Evolutionary conservation across 768 basidiomycete genomes (phyloP), one percentile per base, ranked within the genome.

Genomic region (Rubroboletus satanas): DNA sequence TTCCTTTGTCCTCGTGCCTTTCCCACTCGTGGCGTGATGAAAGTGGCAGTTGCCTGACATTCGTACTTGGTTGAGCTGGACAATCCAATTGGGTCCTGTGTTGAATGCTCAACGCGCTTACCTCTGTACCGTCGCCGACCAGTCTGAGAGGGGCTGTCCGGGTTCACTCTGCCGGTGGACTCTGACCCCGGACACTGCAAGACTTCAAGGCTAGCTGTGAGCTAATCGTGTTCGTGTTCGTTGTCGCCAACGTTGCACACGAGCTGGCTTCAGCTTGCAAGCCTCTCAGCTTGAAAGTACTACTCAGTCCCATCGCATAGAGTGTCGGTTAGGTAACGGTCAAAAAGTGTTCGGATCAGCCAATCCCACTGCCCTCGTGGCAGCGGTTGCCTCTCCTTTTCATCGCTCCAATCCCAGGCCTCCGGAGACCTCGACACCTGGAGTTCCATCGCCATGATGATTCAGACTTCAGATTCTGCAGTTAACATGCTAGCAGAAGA

Each of bases 401-500:
- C 28, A 46, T 43, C 43, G 23, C 48, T 47, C 41, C 39, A 59
- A 51, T 51, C 52, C n/a, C 33, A 18, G 52, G 39, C 38, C 39
- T n/a, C 37, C n/a, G 18, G 46, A 46, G 37, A 28, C 28, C 29
- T 55, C 47, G 23, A 53, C 57, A 45, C 45, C 26, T 59, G 45
- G 29, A 43, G 23, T 48, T 51, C 38, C 45, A 37, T 47, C 52
- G 36, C 35, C 10, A 56, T 36, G 51, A 61, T 62, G 45, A 50
- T 65, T 14, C 68, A 62, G 39, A 44, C 60, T 32, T 62, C 50
- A 10, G 49, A 43, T 26, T 45, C 65, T 42, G 43, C 53, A 39
- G 49, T 55, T 18, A 71, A 63, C 41, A 47, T 66, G 36, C 57
- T 57, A 23, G 57, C 65, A 74, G 78, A 85, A 66, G 87, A 88